These are phyloP conservation scores for Monilinia fructigena DNA, from an alignment of 2,329 filamentous ascomycete genomes.

Conservation along the genomic window DNA sequence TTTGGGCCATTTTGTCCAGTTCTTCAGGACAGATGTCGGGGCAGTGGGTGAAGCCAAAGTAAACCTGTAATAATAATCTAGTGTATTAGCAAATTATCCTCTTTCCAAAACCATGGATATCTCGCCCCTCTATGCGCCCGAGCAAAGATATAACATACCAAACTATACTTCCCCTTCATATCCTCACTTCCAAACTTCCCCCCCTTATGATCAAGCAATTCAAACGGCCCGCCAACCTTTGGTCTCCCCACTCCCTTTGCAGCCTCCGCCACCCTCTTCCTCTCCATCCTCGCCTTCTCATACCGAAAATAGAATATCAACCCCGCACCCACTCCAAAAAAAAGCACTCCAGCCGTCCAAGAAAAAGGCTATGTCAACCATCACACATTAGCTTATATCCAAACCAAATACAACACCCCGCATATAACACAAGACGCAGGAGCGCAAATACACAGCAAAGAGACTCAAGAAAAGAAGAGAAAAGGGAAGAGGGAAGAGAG, in stretches of 20 bases:
- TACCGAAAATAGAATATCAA: slow-evolving; percentile 89
- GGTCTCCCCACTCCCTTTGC: slow-evolving; percentile 90
- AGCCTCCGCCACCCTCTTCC: slow-evolving; percentile 84
- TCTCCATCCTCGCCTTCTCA: slow-evolving; percentile 88
- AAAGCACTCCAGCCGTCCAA: slow-evolving; percentile 83
- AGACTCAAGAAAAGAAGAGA: too few species aligned
- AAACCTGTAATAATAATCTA: slow-evolving; percentile 58
- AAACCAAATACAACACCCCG: too few species aligned
- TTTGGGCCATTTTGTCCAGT: slow-evolving; percentile 97
- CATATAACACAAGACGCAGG: background rate
- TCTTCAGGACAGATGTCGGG: slow-evolving; percentile 99
- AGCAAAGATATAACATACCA: slow-evolving; percentile 53
- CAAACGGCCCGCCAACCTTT: slow-evolving; percentile 87
- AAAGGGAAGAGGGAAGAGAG: background rate
- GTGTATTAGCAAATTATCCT: background rate
- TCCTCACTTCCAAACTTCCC: slow-evolving; percentile 73
- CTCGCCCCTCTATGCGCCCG: background rate
- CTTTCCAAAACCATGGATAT: too few species aligned
- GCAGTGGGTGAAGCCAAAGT: slow-evolving; percentile 98
- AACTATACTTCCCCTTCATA: slow-evolving; percentile 80
- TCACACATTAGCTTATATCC: background rate
- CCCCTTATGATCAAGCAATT: slow-evolving; percentile 78
- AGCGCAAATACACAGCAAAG: background rate
- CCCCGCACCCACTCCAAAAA: slow-evolving; percentile 73
- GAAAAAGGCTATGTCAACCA: slow-evolving; percentile 71